phyloP scores from a whole-genome alignment of 2,329 filamentous ascomycete genomes.

The Paraphaeosphaeria minitans region DNA sequence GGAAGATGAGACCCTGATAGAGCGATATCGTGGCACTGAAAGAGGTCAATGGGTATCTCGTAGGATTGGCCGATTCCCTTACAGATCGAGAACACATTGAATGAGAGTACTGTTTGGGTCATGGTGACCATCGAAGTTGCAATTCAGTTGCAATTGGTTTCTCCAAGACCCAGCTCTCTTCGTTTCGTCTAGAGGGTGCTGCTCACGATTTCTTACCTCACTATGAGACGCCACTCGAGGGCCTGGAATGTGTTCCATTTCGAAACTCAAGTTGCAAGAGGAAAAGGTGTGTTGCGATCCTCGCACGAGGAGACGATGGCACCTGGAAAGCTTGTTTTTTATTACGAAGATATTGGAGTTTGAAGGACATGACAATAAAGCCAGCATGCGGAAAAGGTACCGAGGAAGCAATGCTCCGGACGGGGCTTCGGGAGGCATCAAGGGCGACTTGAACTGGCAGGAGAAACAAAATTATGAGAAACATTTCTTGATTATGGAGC shows the following conservation, averaged over 20 bases:
- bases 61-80: neutral
- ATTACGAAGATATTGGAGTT: conserved; percentile 65
- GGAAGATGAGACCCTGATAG: conserved; percentile 28
- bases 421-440: conserved; percentile 38
- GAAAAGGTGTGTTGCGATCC: conserved; percentile 61
- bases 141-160: conserved; percentile 25
- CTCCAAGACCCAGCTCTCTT: conserved; percentile 47
- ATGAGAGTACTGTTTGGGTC: conserved; percentile 32
- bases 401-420: conserved; percentile 70
- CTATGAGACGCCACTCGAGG: conserved; percentile 57
- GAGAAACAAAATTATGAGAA: conserved; percentile 44
- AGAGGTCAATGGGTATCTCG: neutral
- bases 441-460: conserved; percentile 51
- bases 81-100: conserved; percentile 31
- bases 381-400: conserved; percentile 54
- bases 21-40: conserved; percentile 28
- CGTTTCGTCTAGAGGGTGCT: conserved; percentile 47
- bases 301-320: conserved; percentile 51
- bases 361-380: conserved; percentile 58
- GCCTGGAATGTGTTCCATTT: conserved; percentile 58
- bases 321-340: conserved; percentile 69
- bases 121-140: conserved; percentile 22
- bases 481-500: conserved; percentile 51
- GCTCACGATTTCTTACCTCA: conserved; percentile 52
- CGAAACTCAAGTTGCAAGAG: conserved; percentile 60